phyloP scores from a whole-genome alignment of 192 early-diverging fungal genomes.

The Backusella luteola region DNA sequence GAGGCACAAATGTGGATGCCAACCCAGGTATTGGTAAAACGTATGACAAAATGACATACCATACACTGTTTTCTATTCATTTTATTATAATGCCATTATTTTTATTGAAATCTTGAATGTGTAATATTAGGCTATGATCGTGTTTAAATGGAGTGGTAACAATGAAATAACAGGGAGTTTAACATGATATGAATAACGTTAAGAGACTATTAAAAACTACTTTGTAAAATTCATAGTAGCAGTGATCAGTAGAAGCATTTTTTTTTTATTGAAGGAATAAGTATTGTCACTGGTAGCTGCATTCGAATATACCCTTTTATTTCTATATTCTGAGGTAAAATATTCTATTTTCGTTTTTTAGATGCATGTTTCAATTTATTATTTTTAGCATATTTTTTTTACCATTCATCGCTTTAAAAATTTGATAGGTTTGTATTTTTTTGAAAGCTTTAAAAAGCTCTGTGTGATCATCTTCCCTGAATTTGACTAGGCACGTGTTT shows the following conservation, averaged over 20 bases:
- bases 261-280: background rate
- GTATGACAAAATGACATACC: too few relatives aligned
- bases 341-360: background rate
- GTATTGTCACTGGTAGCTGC: background rate
- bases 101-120: too few relatives aligned
- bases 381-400: background rate
- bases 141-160: too few relatives aligned
- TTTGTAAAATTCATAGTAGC: background rate
- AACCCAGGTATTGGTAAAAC: too few relatives aligned
- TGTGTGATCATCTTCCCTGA: background rate
- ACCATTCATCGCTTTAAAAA: background rate
- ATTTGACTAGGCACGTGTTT: background rate
- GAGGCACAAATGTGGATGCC: background rate
- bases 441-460: background rate
- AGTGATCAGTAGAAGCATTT: background rate
- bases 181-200: background rate
- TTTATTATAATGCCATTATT: too few relatives aligned
- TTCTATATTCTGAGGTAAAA: background rate
- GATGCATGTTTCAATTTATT: slow-evolving; percentile 3
- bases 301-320: background rate
- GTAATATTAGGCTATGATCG: too few relatives aligned
- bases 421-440: background rate
- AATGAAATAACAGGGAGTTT: background rate
- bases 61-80: too few relatives aligned
- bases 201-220: background rate